phyloP scores from a whole-genome alignment of 2,329 filamentous ascomycete genomes.

The Aspergillus viridinutans region DNA sequence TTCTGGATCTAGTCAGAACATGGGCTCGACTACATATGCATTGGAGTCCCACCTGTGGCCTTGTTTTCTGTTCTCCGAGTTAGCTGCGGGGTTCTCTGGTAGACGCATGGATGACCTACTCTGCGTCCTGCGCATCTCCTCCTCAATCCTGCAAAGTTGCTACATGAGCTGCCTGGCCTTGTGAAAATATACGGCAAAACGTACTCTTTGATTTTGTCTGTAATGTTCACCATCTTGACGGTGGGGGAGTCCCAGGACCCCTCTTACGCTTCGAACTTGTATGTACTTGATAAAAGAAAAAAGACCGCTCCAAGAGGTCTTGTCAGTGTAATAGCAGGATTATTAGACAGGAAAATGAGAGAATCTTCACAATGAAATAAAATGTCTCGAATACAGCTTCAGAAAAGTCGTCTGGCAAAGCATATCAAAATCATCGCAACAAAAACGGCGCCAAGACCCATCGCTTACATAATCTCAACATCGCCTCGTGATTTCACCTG shows the following conservation, averaged over 20 bases:
- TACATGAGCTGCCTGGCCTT: conserved; percentile 1
- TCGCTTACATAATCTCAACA: conserved; percentile 14
- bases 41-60: conserved; percentile 72
- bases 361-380: background rate
- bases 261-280: conserved; percentile 1
- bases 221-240: conserved; percentile 90
- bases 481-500: conserved; percentile 5
- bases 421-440: conserved; percentile 16
- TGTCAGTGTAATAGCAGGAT: background rate
- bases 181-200: conserved; percentile 1
- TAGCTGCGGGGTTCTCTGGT: conserved; percentile 27
- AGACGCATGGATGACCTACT: conserved; percentile 57
- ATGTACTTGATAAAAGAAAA: background rate
- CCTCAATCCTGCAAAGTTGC: conserved; percentile 72
- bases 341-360: background rate
- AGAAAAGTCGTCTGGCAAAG: conserved; percentile 3
- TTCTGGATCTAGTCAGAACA: conserved; percentile 54
- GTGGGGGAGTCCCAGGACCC: conserved; percentile 24
- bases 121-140: conserved; percentile 98
- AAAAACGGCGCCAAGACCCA: conserved; percentile 13
- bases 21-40: background rate
- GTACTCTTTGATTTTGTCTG: conserved; percentile 99
- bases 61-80: conserved; percentile 74
- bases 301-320: background rate
- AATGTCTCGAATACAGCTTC: background rate